Percentiles rank a stretch among this genome's conserved stretches.
These are phyloP conservation scores for Trichosporon coremiiforme DNA, from an alignment of 1,284 basidiomycete genomes.

Conservation along the genomic window DNA sequence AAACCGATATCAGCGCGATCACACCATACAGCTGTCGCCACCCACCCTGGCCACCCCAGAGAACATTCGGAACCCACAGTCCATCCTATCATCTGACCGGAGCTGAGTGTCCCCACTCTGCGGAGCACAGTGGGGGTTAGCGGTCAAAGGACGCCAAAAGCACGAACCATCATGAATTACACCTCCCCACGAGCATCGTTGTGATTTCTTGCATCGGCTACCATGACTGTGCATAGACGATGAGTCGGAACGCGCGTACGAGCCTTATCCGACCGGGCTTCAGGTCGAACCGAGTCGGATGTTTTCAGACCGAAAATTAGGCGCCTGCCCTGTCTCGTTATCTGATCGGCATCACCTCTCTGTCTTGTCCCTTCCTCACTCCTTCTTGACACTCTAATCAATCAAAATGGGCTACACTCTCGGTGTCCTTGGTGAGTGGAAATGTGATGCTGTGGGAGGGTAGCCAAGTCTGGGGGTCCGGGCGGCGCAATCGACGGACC, in stretches of 20 bases:
- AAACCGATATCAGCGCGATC: not conserved
- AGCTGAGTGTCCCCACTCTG: not conserved
- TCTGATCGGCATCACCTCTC: not conserved
- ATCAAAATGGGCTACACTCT: constrained; percentile 59
- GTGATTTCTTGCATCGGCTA: not conserved
- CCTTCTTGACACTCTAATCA: not conserved
- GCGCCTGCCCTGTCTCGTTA: not conserved
- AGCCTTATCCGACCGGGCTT: not conserved
- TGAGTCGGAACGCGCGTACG: not conserved
- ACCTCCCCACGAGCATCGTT: not conserved
- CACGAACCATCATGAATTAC: not conserved
- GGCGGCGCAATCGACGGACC: too few relatives aligned
- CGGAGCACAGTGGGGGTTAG: not conserved
- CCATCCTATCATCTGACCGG: not conserved
- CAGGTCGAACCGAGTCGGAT: constrained; percentile 10
- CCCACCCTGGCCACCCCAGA: not conserved
- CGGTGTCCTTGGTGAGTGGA: constrained; percentile 56
- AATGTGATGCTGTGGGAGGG: not conserved
- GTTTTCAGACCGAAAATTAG: constrained; percentile 18
- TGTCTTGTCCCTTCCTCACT: not conserved
- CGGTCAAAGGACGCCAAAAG: not conserved
- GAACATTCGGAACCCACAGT: constrained; percentile 8
- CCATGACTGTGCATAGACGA: not conserved
- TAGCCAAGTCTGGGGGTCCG: too few relatives aligned
- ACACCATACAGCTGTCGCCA: constrained; percentile 5